Evolutionary conservation across 2,329 filamentous ascomycete species (phyloP), one percentile per base, ranked within the genome.

Genomic region (Sarocladium kiliense): DNA sequence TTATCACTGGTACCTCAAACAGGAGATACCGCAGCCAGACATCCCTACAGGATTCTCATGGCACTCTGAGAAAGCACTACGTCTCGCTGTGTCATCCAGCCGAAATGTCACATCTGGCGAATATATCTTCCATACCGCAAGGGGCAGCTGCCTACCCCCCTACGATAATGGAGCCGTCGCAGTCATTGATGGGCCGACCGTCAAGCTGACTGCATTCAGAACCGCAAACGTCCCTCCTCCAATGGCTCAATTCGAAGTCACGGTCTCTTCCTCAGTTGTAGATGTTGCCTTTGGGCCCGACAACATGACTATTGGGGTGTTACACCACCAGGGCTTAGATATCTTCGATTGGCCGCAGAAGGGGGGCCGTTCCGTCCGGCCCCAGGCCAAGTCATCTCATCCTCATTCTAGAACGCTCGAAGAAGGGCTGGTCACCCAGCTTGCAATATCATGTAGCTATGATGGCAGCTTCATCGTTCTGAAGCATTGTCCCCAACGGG

Each of bases 1-100:
- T 68, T 99, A 99, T 63, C 90, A 97, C 67, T 99, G 94, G 82
- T 97, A 97, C 68, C 77, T 99, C 16, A 99, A 99, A 73, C 91
- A 96, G 68, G 91, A 97, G 66, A 77, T 97, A 6, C 71, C 74
- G 6, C 73, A 79, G 6, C 62, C 68, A 7, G 64, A 62, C 12
- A 61, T 63, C 3, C 63, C 70, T 37, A 53, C 64, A 47, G 62
- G 66, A 37, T 60, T 83, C n/a, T 67, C 75, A 1, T 99, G 94
- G 94, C 91, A 99, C 68, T 83, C 90, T 1, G 94, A 97, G 66
- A 91, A 88, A 67, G 75, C 91, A 3, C 74, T 97, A 32, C 81
- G 84, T 14, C 77, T 94, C 50, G 77, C 82, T 18, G 72, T 82
- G 9, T 77, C 79, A 2, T 74, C 78, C 50, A 73, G 74, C 70